phyloP scores from a whole-genome alignment of 106 monocot species.

The Posidonia australis region DNA sequence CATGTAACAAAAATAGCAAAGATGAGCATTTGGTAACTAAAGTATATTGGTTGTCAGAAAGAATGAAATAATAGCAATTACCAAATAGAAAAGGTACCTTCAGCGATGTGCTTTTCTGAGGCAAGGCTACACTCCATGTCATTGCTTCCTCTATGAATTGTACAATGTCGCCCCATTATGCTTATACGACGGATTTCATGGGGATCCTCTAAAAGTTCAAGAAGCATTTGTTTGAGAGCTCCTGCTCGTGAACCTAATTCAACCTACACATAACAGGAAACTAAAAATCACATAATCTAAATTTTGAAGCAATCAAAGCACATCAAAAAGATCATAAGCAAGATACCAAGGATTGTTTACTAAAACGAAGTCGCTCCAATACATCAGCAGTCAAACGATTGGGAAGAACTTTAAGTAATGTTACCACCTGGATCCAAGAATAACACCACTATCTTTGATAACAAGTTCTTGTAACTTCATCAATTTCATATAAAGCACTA shows the following conservation, averaged over 20 bases:
- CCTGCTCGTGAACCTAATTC: slow-evolving; percentile 91
- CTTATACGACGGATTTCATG: slow-evolving; percentile 93
- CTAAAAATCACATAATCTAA: background rate
- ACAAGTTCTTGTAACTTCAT: background rate
- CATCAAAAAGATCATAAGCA: background rate
- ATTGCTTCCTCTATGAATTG: slow-evolving; percentile 36
- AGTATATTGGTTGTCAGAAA: no score
- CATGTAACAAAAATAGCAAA: no score
- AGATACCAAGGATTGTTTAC: slow-evolving; percentile 82
- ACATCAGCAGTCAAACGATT: slow-evolving; percentile 86
- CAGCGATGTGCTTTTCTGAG: slow-evolving; percentile 71
- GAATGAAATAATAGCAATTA: background rate
- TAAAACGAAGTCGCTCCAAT: slow-evolving; percentile 82
- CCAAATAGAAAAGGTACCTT: slow-evolving; percentile 36
- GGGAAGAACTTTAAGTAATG: slow-evolving; percentile 85
- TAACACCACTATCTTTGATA: background rate
- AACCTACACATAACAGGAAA: slow-evolving; percentile 37
- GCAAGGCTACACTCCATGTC: slow-evolving; percentile 53
- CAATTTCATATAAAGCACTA: no score
- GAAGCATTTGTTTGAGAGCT: slow-evolving; percentile 92
- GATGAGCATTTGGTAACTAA: no score
- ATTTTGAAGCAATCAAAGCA: background rate
- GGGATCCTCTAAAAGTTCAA: slow-evolving; percentile 89
- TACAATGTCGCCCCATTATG: slow-evolving; percentile 82
- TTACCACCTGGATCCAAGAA: slow-evolving; percentile 37